Conservation (phyloP, 306 rosid species). For the Gastrolobium bilobum region DNA sequence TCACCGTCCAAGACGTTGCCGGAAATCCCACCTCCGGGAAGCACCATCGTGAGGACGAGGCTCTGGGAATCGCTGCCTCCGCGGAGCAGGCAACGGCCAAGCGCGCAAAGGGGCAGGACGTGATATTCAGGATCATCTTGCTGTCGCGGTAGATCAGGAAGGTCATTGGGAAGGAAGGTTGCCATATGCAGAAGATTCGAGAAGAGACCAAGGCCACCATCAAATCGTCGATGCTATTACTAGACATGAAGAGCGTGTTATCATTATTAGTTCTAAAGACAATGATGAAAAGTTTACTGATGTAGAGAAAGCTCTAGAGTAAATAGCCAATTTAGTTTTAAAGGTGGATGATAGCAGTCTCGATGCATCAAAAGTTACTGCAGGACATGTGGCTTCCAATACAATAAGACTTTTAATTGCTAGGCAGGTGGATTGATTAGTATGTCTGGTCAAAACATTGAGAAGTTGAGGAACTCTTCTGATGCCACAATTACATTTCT, state of each 20-base stretch:
- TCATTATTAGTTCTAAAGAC: conserved; percentile 87
- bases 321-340: conserved; percentile 77
- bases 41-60: conserved; percentile 73
- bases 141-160: conserved; percentile 82
- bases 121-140: conserved; percentile 68
- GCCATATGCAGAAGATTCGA: conserved; percentile 76
- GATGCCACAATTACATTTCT: conserved; percentile 85
- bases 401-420: conserved; percentile 94
- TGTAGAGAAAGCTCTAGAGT: conserved; percentile 88
- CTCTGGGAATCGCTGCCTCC: background rate
- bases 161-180: conserved; percentile 83
- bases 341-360: conserved; percentile 82
- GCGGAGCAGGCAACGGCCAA: conserved; percentile 56
- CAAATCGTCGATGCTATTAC: conserved; percentile 72
- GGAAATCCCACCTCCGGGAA: conserved; percentile 48
- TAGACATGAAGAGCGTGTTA: conserved; percentile 92
- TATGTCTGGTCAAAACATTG: conserved; percentile 92
- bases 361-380: conserved; percentile 74
- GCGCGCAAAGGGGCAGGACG: conserved; percentile 66
- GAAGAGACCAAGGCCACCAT: conserved; percentile 72
- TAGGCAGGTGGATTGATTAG: conserved; percentile 93
- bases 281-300: conserved; percentile 69
- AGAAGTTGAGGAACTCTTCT: conserved; percentile 84
- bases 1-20: conserved; percentile 37
- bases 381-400: conserved; percentile 94